Base-by-base conservation (phyloP, 2,329 filamentous ascomycete species). In the Aspergillus texensis region DNA sequence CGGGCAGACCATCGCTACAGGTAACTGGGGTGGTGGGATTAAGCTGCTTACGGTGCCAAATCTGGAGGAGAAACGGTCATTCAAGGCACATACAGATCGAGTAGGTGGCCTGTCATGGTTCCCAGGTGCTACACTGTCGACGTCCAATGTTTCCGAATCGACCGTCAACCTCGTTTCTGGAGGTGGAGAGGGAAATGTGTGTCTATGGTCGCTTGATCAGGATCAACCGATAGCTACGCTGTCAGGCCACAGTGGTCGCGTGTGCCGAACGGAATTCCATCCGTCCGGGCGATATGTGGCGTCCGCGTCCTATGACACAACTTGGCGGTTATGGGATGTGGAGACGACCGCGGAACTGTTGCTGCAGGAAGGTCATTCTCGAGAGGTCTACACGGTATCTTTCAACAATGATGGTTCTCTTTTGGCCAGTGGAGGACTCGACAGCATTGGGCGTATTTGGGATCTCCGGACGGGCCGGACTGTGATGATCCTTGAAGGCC, bases 291-390 rank as follows among this genome's bases (percentile, higher is more conserved):
- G 86, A 65, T 98, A 94, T 73, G 83, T 98, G 6, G 95, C 94
- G 6, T 97, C 94, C 1, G 95, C 95, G 8, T 97, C 93, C 0
- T 95, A 95, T 72, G 95, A 99, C 75, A 97, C 93, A 2, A 97
- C 95, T 0, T 99, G 95, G 95, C 88, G 94, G 52, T 83, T 99
- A 39, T 99, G 95, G 94, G 94, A 98, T 75, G 88, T 98, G 0
- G 89, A 92, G 69, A 95, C 91, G 0, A 92, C 89, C 0, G 89
- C 89, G 2, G 94, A 98, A 74, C 80, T 98, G 1, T 83, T 96
- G 1, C 84, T 96, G 1, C 95, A 99, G 77, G 94, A 98, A 79
- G 95, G 95, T 1, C 95, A 99, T 77, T 96, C 93, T 11, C 88
- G 94, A 61, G 95, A 96, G 65, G 95, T 98, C 14, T 98, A 95